Conservation (phyloP, 2,329 filamentous ascomycete genomes). For the Clonostachys rhizophaga region DNA sequence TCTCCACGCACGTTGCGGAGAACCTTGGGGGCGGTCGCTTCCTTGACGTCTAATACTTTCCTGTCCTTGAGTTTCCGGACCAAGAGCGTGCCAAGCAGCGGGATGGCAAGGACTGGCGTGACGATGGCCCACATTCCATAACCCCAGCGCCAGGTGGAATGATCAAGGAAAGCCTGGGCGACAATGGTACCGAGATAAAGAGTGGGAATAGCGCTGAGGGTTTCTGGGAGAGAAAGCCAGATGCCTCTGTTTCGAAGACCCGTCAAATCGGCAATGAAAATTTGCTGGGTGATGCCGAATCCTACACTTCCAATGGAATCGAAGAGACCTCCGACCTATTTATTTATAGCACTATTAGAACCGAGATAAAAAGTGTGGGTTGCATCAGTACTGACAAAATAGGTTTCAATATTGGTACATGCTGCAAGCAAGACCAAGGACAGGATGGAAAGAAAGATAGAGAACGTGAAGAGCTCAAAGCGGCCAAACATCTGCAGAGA, state of each 20-base stretch:
- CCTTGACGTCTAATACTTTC: conserved; percentile 8
- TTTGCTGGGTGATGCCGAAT: conserved; percentile 23
- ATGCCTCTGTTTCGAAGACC: conserved; percentile 56
- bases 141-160: conserved; percentile 33
- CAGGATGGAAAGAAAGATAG: conserved; percentile 20
- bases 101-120: conserved; percentile 21
- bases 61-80: conserved; percentile 20
- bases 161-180: conserved; percentile 22
- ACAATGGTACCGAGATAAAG: conserved; percentile 22
- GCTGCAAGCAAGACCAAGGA: conserved; percentile 54
- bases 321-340: conserved; percentile 46
- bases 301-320: conserved; percentile 49
- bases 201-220: conserved; percentile 21
- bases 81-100: conserved; percentile 22
- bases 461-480: conserved; percentile 43
- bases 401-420: conserved; percentile 46
- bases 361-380: neutral
- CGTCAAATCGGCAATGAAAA: conserved; percentile 60
- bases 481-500: conserved; percentile 42
- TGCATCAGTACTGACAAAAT: conserved; percentile 26
- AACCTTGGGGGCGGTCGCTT: conserved; percentile 7
- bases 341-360: neutral
- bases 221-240: conserved; percentile 52
- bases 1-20: conserved; percentile 7
- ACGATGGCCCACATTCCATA: conserved; percentile 34